Percentiles rank a stretch among this genome's conserved stretches.
These are phyloP conservation scores for Paramecium sonneborni DNA, from an alignment of 73 alveolate species.

Conservation along the genomic window DNA sequence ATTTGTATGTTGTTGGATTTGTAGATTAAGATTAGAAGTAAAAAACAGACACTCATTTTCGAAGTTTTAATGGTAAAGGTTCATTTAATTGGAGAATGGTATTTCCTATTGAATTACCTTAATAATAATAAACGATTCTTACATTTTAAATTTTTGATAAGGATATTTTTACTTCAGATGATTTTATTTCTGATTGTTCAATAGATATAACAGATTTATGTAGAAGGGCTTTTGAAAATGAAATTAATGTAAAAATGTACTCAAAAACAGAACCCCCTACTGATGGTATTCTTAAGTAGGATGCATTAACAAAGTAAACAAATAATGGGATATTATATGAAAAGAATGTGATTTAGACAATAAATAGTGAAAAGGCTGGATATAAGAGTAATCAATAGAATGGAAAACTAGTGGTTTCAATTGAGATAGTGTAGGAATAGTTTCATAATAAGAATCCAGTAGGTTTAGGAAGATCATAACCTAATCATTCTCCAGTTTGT, in stretches of 20 bases:
- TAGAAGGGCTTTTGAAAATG: constrained; percentile 67
- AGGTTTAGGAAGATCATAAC: constrained; percentile 97
- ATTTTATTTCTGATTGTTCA: constrained; percentile 87
- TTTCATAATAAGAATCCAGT: constrained; percentile 81
- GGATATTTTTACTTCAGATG: constrained; percentile 93
- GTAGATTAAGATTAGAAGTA: constrained; percentile 80
- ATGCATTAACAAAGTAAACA: constrained; percentile 54
- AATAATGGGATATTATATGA: constrained; percentile 78
- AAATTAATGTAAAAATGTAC: constrained; percentile 65
- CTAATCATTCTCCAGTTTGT: constrained; percentile 94
- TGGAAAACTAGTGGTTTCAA: constrained; percentile 87
- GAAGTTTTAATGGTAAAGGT: constrained; percentile 91
- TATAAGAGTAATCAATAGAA: constrained; percentile 64
- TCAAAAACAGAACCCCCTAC: constrained; percentile 51
- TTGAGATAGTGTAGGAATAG: constrained; percentile 87
- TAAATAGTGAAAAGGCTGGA: background rate
- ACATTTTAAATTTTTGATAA: constrained; percentile 90
- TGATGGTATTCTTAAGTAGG: background rate
- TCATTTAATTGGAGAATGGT: constrained; percentile 96
- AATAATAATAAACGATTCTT: constrained; percentile 67
- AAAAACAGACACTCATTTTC: constrained; percentile 96
- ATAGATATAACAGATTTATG: constrained; percentile 55
- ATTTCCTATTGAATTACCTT: constrained; percentile 81
- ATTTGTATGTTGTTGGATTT: constrained; percentile 90
- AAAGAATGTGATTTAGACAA: constrained; percentile 62